These are phyloP conservation scores for Leccinum barrowsii DNA, from an alignment of 768 basidiomycete species.

Conservation along the genomic window DNA sequence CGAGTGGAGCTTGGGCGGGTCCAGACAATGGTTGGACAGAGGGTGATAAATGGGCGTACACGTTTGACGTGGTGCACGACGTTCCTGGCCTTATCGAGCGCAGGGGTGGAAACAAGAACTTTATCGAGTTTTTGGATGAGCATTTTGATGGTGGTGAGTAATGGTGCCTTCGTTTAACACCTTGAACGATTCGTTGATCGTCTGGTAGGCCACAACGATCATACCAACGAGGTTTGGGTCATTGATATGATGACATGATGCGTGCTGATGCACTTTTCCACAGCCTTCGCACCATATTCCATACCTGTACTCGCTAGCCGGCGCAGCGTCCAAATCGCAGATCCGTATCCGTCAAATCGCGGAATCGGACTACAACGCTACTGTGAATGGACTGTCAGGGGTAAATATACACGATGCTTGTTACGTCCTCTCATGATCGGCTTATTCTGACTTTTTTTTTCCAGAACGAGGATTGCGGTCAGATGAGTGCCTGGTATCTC, in stretches of 20 bases:
- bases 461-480: slow-evolving; percentile 86
- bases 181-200: slow-evolving; percentile 5
- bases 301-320: slow-evolving; percentile 73
- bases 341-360: slow-evolving; percentile 69
- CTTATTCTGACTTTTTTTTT: not conserved
- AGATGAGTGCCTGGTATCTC: slow-evolving; percentile 89
- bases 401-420: slow-evolving; percentile 32
- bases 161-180: not conserved
- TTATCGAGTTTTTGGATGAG: slow-evolving; percentile 64
- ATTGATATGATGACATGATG: not conserved
- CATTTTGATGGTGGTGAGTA: slow-evolving; percentile 45
- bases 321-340: slow-evolving; percentile 68
- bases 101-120: slow-evolving; percentile 62
- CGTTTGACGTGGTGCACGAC: slow-evolving; percentile 75
- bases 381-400: slow-evolving; percentile 67
- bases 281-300: slow-evolving; percentile 87
- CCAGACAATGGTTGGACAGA: slow-evolving; percentile 77
- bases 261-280: slow-evolving; percentile 5
- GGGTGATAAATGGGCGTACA: slow-evolving; percentile 76
- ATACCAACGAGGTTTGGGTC: slow-evolving; percentile 62
- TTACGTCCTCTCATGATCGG: not conserved
- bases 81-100: slow-evolving; percentile 55
- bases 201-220: slow-evolving; percentile 66
- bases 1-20: slow-evolving; percentile 70
- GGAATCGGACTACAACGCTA: slow-evolving; percentile 58